phyloP scores from a whole-genome alignment of 106 monocot genomes.

The Dactylorhiza incarnata region DNA sequence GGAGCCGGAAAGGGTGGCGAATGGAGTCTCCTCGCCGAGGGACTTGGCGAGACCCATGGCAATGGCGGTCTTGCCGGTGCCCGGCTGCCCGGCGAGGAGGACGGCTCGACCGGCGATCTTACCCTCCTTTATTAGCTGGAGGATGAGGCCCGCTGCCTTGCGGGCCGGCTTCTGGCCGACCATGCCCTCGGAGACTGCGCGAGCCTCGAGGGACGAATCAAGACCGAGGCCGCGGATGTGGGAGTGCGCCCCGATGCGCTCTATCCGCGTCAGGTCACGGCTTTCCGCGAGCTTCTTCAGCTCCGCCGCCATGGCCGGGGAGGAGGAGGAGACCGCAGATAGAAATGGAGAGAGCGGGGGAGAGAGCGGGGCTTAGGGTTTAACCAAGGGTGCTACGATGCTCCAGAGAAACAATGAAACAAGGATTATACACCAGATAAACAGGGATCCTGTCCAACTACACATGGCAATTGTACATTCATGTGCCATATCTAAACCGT shows the following conservation, averaged over 20 bases:
- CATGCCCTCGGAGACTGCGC: conserved; percentile 53
- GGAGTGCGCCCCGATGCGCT: conserved; percentile 66
- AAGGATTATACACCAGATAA: too few relatives aligned
- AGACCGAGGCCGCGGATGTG: conserved; percentile 69
- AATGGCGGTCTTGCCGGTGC: conserved; percentile 92
- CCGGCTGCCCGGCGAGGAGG: conserved; percentile 92
- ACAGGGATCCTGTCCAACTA: too few relatives aligned
- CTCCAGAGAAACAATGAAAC: too few relatives aligned
- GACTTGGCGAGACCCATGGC: conserved; percentile 91
- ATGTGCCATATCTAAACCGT: too few relatives aligned
- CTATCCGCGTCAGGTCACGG: conserved; percentile 50
- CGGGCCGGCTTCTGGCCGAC: conserved; percentile 52
- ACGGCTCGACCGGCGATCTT: conserved; percentile 72
- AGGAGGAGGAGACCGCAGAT: too few relatives aligned
- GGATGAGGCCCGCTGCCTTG: conserved; percentile 49
- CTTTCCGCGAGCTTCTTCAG: conserved; percentile 45
- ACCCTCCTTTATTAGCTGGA: conserved; percentile 43
- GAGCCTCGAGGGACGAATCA: conserved; percentile 47
- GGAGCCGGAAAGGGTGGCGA: conserved; percentile 59
- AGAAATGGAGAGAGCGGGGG: too few relatives aligned
- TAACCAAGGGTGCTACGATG: too few relatives aligned
- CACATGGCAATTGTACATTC: too few relatives aligned
- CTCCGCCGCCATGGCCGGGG: conserved; percentile 34
- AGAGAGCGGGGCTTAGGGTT: too few relatives aligned
- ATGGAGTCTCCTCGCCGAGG: conserved; percentile 78